Evolutionary conservation across 176 grass and related monocot species (phyloP).

Genomic region (Zea mays): DNA sequence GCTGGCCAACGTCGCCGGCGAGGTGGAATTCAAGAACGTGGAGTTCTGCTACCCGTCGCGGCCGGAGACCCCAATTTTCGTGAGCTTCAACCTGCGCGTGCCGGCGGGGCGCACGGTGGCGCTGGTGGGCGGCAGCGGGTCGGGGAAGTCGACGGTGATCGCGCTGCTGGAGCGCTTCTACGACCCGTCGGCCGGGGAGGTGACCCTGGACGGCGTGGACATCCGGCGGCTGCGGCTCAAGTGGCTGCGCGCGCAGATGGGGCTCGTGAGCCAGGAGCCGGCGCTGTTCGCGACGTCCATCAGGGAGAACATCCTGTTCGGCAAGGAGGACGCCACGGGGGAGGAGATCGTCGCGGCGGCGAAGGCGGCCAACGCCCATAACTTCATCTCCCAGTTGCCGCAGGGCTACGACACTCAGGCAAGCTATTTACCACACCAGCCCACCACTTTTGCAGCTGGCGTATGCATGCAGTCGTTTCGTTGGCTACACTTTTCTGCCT

Average conservation of each 20-base stretch:
- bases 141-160: conserved; percentile 93
- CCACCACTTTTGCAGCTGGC: neutral
- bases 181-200: conserved; percentile 69
- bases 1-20: conserved; percentile 61
- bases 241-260: conserved; percentile 88
- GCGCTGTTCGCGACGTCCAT: conserved; percentile 94
- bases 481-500: neutral
- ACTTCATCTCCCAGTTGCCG: conserved; percentile 92
- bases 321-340: conserved; percentile 84
- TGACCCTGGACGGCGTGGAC: conserved; percentile 70
- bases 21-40: conserved; percentile 77
- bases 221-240: conserved; percentile 78
- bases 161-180: conserved; percentile 90
- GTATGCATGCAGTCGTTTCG: neutral
- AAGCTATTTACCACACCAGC: neutral
- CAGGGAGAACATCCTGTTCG: conserved; percentile 88
- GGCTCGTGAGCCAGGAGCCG: conserved; percentile 95
- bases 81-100: conserved; percentile 73
- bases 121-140: conserved; percentile 79
- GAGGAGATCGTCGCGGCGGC: conserved; percentile 71
- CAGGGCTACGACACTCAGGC: conserved; percentile 93
- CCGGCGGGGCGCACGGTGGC: conserved; percentile 82
- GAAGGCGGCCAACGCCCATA: conserved; percentile 89
- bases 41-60: conserved; percentile 90
- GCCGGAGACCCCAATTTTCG: conserved; percentile 73